Base-by-base conservation (phyloP, 495 filamentous ascomycete species). In the Penicillium soppii region DNA sequence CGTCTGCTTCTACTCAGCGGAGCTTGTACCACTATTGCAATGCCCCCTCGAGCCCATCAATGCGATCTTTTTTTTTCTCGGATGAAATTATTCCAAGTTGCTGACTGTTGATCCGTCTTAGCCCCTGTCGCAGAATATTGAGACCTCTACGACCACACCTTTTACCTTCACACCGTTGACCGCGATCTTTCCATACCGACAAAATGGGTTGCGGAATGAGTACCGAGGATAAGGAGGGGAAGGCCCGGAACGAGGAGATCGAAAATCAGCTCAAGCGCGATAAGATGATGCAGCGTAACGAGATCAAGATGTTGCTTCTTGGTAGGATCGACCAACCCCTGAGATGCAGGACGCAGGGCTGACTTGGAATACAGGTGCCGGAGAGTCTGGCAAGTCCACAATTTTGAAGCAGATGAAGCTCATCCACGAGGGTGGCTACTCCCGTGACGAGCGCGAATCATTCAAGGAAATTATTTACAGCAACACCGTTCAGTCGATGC, bases 161-260 rank as follows among this genome's bases (percentile, higher is more conserved):
- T 37, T 52, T 45, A 54, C 61, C 57, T 52, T 57, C 57, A 64
- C 50, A 40, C 32, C 46, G 25, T 29, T 41, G 10, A 41, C 38
- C 19, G 37, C 47, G 37, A 46, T 23, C 47, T 51, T 47, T 57
- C 21, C 62, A 29, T 4, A 58, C 69, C 69, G 81, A 66, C 89
- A 90, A 82, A 58, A 98, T 98, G 94, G 94, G 94, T 86, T 98
- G 94, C 72, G 92, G 91, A 73, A 96, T 96, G 91, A 97, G 95
- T 66, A 95, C 95, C 62, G 94, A 97, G 82, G 94, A 97, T 77
- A 97, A 96, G 90, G 94, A 98, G 90, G 95, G 94, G 75, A 97
- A 96, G 88, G 85, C 89, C 73, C 84, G 92, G 62, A 97, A 98
- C 72, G 94, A 97, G 80, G 91, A 96, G 85, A 98, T 98, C 67